Conservation (phyloP, 2,329 filamentous ascomycete genomes). For the Colletotrichum abscissum region DNA sequence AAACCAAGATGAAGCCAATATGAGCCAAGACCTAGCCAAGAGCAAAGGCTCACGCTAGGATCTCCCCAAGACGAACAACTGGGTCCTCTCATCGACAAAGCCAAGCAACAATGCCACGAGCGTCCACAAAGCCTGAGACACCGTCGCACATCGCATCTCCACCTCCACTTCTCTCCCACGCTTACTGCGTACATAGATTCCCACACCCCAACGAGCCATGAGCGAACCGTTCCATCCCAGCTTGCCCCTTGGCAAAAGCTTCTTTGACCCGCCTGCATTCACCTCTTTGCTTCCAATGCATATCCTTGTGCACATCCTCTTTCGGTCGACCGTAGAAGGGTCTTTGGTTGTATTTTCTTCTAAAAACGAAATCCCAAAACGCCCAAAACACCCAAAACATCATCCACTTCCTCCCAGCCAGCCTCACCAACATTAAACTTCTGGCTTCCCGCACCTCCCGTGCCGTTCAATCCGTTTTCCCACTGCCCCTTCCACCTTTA, state of each 20-base stretch:
- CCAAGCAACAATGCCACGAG: conserved; percentile 15
- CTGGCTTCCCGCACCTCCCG: neutral
- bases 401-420: neutral
- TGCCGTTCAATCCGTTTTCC: neutral
- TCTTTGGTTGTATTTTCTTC: neutral
- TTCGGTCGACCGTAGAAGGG: neutral
- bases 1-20: neutral
- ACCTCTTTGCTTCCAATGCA: neutral
- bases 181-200: too few relatives aligned
- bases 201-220: neutral
- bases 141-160: neutral
- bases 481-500: neutral
- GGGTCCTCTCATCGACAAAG: conserved; percentile 2
- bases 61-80: too few relatives aligned
- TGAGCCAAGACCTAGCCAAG: neutral
- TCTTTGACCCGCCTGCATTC: conserved; percentile 15
- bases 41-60: too few relatives aligned
- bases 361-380: neutral
- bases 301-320: conserved; percentile 1
- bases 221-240: conserved; percentile 2
- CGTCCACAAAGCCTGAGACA: conserved; percentile 5
- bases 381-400: neutral
- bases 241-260: conserved; percentile 34
- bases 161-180: neutral
- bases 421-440: neutral